Conservation (phyloP, 192 early-diverging fungal genomes). For the Backusella australiensis region DNA sequence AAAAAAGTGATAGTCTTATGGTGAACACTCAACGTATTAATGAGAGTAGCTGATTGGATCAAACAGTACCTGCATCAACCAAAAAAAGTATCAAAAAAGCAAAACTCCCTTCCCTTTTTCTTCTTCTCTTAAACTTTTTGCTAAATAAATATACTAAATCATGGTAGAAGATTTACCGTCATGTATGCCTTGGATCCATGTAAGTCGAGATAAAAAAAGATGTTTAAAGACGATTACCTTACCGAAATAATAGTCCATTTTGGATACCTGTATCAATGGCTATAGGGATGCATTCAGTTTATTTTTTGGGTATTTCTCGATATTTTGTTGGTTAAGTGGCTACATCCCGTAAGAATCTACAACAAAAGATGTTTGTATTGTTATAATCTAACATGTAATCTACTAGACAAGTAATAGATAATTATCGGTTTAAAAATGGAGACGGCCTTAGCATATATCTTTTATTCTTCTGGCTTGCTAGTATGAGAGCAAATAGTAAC, state of each 20-base stretch:
- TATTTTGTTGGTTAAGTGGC: constrained; percentile 65
- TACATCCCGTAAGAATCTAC: constrained; percentile 60
- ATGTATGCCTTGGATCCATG: constrained; percentile 15
- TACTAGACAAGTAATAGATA: constrained; percentile 45
- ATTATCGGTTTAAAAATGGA: constrained; percentile 44
- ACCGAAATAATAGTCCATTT: constrained; percentile 22
- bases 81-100: not conserved
- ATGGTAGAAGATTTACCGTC: not conserved
- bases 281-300: constrained; percentile 39
- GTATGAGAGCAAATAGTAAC: constrained; percentile 17
- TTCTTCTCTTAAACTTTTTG: not conserved
- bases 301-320: constrained; percentile 52
- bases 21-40: too few species aligned
- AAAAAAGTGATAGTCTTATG: too few species aligned
- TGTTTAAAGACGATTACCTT: not conserved
- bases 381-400: not conserved
- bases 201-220: not conserved
- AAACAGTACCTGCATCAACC: not conserved
- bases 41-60: not conserved
- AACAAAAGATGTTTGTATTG: not conserved
- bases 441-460: constrained; percentile 53
- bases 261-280: constrained; percentile 44
- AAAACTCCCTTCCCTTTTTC: not conserved
- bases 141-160: not conserved
- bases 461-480: constrained; percentile 56